A percentile compares a stretch with the other conserved stretches of the same genome.
Conservation (phyloP, 495 filamentous ascomycete genomes). For the Xylaria grammica region DNA sequence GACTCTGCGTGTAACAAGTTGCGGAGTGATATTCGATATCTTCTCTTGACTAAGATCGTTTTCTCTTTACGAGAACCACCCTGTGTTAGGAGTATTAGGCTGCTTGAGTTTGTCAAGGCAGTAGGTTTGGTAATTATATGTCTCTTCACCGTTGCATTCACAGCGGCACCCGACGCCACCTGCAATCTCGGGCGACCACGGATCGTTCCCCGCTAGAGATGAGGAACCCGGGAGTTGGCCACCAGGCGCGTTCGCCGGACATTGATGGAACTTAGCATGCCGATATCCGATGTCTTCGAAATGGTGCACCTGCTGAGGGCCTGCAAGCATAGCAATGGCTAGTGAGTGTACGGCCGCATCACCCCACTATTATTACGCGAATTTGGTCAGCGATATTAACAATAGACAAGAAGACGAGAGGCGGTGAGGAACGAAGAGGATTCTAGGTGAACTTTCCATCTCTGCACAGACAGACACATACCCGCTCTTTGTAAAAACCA, state of each 20-base stretch:
- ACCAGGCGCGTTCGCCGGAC: conserved; percentile 36
- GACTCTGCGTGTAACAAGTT: background rate
- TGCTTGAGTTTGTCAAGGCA: conserved; percentile 38
- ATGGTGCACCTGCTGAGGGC: conserved; percentile 49
- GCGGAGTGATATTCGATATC: background rate
- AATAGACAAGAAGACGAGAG: background rate
- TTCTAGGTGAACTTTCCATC: background rate
- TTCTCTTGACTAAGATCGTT: background rate
- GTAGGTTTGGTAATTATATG: conserved; percentile 26
- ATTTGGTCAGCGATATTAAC: conserved; percentile 9
- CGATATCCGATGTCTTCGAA: conserved; percentile 51
- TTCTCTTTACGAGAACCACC: conserved; percentile 30
- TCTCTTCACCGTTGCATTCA: conserved; percentile 32
- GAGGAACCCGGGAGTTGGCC: conserved; percentile 33
- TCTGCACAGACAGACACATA: conserved; percentile 22
- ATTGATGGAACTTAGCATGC: conserved; percentile 43
- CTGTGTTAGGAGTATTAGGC: conserved; percentile 30
- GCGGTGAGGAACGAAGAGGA: background rate
- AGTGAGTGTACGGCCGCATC: conserved; percentile 52
- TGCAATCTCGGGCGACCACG: conserved; percentile 34
- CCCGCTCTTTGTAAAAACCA: conserved; percentile 51
- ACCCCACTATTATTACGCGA: conserved; percentile 38
- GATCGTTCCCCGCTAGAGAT: conserved; percentile 25
- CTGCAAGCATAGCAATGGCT: conserved; percentile 45
- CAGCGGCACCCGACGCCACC: conserved; percentile 40